These are phyloP conservation scores for Sugiyamaella grinbergsii DNA, from an alignment of 1,139 yeast genomes.

Conservation along the genomic window DNA sequence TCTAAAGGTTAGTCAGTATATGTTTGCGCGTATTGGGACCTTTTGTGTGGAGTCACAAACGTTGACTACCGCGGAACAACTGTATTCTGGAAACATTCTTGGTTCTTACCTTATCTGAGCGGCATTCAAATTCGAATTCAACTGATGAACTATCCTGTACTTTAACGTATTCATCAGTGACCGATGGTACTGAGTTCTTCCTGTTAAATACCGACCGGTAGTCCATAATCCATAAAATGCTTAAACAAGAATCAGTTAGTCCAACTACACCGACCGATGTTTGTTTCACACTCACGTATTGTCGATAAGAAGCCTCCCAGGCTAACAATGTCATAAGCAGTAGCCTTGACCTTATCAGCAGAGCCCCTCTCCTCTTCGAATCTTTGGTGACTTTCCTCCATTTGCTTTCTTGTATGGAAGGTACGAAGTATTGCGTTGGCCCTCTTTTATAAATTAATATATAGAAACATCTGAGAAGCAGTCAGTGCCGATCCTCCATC, in stretches of 20 bases:
- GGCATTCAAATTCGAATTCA: conserved; percentile 15
- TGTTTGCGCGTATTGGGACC: no score
- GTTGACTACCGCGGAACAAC: neutral
- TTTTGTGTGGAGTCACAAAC: neutral
- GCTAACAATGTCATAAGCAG: conserved; percentile 7
- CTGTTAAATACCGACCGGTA: conserved; percentile 1
- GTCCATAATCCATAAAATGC: conserved; percentile 17
- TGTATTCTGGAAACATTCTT: no score
- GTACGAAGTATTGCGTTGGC: no score
- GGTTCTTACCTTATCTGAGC: conserved; percentile 18
- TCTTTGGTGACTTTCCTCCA: neutral
- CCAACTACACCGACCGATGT: neutral
- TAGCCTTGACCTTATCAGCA: conserved; percentile 3
- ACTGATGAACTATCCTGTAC: conserved; percentile 8
- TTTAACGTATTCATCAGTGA: conserved; percentile 6
- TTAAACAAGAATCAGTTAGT: neutral
- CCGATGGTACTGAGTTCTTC: conserved; percentile 11
- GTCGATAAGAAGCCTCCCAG: conserved; percentile 14
- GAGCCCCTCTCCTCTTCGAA: neutral
- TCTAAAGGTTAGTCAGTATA: conserved; percentile 4
- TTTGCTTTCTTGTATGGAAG: no score
- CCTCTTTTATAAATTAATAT: neutral
- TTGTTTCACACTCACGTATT: conserved; percentile 8
- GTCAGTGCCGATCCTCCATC: conserved; percentile 1
- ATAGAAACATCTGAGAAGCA: no score